These are phyloP conservation scores for Beauveria pseudobassiana DNA, from an alignment of 2,329 filamentous ascomycete genomes.

Conservation along the genomic window DNA sequence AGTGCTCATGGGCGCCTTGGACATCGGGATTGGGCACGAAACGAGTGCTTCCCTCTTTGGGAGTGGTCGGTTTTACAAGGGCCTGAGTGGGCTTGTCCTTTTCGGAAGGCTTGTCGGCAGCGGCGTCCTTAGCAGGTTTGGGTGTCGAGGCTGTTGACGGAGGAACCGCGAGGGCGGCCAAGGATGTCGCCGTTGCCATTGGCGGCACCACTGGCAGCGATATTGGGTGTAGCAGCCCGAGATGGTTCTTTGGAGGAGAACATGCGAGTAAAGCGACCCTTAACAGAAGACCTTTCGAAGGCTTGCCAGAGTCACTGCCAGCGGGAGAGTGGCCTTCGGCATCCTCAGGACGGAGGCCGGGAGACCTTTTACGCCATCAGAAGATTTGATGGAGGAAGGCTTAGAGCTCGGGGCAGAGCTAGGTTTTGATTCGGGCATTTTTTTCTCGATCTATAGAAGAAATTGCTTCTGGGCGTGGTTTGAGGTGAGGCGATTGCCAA, in stretches of 20 bases:
- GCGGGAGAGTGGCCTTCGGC: conserved; percentile 16
- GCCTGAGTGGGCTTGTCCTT: conserved; percentile 19
- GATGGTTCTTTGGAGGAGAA: conserved; percentile 51
- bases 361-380: conserved; percentile 35
- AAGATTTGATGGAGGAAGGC: conserved; percentile 41
- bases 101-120: conserved; percentile 21
- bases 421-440: conserved; percentile 30
- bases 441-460: conserved; percentile 8
- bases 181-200: conserved; percentile 20
- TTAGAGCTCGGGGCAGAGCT: conserved; percentile 40
- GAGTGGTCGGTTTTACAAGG: conserved; percentile 21
- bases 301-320: conserved; percentile 13
- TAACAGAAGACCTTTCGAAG: conserved; percentile 52
- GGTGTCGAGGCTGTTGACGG: conserved; percentile 30
- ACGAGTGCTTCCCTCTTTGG: conserved; percentile 37
- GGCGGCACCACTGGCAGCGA: neutral
- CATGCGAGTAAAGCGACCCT: conserved; percentile 58
- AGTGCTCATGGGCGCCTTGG: conserved; percentile 74
- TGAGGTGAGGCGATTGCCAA: neutral
- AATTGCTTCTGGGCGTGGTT: neutral
- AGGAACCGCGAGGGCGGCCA: conserved; percentile 28
- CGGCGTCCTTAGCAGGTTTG: conserved; percentile 34
- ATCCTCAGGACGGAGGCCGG: conserved; percentile 33
- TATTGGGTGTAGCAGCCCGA: conserved; percentile 26
- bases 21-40: conserved; percentile 43